Base-by-base conservation (phyloP, 1,139 yeast species). In the Meyerozyma smithsonii region DNA sequence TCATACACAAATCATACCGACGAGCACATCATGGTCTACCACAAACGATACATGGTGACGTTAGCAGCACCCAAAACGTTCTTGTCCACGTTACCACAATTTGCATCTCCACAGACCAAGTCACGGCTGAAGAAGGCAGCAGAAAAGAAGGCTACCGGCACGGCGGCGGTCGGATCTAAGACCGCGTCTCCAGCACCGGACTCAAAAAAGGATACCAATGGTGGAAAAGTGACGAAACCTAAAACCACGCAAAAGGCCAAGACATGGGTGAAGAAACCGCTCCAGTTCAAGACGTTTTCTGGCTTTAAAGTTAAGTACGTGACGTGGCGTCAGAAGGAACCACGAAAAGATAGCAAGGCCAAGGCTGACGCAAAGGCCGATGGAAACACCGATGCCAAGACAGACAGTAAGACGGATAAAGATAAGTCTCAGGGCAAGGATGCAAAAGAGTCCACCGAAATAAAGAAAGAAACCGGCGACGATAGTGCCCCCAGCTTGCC, bases 241-340 rank as follows among this genome's bases (percentile, higher is more conserved):
- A 47, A 40, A 61, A 55, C 43, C 57, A 58, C 43, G 61, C 61
- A 42, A 67, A 67, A 46, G 69, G 69, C 47, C 59, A 67, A 4
- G 74, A 74, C 4, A 55, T 65, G 36, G 69, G 69, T 46, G 74
- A 68, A 43, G 30, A 32, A 34, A 6, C 37, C 45, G 4, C 25
- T 45, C 11, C 32, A 45, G 26, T 45, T 47, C 41, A 47, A 47
- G 46, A 42, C 52, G 11, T 48, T 47, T 38, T 41, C 44, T 5
- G 54, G 52, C 8, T 75, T 72, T 51, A 68, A 68, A 45, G 72
- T 74, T 39, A 58, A 63, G n/a, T 62, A 78, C 45, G 54, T 57
- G 6, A 55, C 66, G 4, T 80, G 76, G 74, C 53, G 54, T 8
- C 45, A 38, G 28, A 36, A 36, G 35, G 37, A 36, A 16, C 45